These are phyloP conservation scores for Mycena rebaudengoi DNA, from an alignment of 768 basidiomycete species.

Conservation along the genomic window DNA sequence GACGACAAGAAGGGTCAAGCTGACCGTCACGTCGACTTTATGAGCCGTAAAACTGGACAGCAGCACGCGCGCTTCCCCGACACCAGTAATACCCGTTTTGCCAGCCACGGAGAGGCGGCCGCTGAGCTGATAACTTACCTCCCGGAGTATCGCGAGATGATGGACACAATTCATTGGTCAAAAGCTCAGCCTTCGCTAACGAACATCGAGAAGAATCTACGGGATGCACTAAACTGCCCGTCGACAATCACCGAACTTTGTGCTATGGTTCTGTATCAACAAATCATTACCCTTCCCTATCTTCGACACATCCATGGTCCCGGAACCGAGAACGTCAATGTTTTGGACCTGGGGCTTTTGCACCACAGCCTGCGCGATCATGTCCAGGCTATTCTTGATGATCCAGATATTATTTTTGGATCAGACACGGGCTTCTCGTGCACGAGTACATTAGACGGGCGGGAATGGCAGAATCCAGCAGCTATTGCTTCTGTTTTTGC, in stretches of 20 bases:
- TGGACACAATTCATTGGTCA: conserved; percentile 20
- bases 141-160: conserved; percentile 1
- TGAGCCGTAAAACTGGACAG: not conserved
- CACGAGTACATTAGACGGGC: not conserved
- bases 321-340: no score
- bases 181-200: conserved; percentile 23
- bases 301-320: conserved; percentile 10
- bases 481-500: not conserved
- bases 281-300: conserved; percentile 28
- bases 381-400: conserved; percentile 4
- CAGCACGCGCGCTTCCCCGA: not conserved
- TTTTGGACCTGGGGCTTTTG: not conserved
- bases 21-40: not conserved
- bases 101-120: not conserved
- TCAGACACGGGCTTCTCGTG: not conserved
- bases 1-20: conserved; percentile 35
- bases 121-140: conserved; percentile 1
- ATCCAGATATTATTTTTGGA: conserved; percentile 31
- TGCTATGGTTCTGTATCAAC: conserved; percentile 18
- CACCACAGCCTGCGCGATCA: not conserved
- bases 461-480: not conserved
- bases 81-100: not conserved
- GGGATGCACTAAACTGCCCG: conserved; percentile 17
- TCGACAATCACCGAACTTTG: conserved; percentile 27
- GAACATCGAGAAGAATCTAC: conserved; percentile 33